A percentile compares a stretch with the other conserved stretches of the same genome.
phyloP scores from a whole-genome alignment of 2,329 filamentous ascomycete species.

The Fusarium neocosmosporiellum region DNA sequence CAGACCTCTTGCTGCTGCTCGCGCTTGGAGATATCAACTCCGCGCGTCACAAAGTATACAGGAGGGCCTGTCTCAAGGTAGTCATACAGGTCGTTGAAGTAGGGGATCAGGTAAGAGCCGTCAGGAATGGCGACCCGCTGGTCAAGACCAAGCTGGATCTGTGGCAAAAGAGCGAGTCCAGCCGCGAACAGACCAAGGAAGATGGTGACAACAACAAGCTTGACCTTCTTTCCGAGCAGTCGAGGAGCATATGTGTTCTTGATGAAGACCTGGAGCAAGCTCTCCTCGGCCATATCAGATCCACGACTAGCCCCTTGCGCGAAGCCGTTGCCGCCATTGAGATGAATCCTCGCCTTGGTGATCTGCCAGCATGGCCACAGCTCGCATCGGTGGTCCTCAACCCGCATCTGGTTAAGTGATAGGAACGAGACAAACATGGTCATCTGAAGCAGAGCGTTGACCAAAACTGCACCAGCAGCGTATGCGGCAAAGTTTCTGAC shows the following conservation, averaged over 20 bases:
- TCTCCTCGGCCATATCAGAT: conserved; percentile 85
- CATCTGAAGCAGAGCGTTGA: conserved; percentile 96
- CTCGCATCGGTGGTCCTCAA: conserved; percentile 89
- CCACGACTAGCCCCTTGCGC: conserved; percentile 65
- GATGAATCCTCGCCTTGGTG: conserved; percentile 76
- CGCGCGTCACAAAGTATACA: conserved; percentile 92
- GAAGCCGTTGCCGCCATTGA: conserved; percentile 68
- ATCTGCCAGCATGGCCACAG: conserved; percentile 92
- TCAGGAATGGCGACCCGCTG: conserved; percentile 94
- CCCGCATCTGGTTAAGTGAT: conserved; percentile 88
- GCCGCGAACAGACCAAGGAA: conserved; percentile 92
- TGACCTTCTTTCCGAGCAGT: conserved; percentile 83
- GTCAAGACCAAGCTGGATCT: conserved; percentile 88
- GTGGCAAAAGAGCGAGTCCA: conserved; percentile 84
- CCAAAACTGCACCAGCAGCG: conserved; percentile 93
- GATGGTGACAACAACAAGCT: conserved; percentile 78
- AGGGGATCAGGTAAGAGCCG: conserved; percentile 93
- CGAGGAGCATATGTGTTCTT: conserved; percentile 88
- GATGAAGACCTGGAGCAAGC: conserved; percentile 85
- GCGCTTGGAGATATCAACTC: conserved; percentile 81
- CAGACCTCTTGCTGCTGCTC: conserved; percentile 86
- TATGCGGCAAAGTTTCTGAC: conserved; percentile 98
- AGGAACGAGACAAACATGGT: conserved; percentile 97
- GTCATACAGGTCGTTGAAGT: conserved; percentile 94
- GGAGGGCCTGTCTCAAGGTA: conserved; percentile 94